Percentiles rank a stretch among this genome's conserved stretches.
phyloP scores from a whole-genome alignment of 2,329 filamentous ascomycete genomes.

The Claviceps paspali region DNA sequence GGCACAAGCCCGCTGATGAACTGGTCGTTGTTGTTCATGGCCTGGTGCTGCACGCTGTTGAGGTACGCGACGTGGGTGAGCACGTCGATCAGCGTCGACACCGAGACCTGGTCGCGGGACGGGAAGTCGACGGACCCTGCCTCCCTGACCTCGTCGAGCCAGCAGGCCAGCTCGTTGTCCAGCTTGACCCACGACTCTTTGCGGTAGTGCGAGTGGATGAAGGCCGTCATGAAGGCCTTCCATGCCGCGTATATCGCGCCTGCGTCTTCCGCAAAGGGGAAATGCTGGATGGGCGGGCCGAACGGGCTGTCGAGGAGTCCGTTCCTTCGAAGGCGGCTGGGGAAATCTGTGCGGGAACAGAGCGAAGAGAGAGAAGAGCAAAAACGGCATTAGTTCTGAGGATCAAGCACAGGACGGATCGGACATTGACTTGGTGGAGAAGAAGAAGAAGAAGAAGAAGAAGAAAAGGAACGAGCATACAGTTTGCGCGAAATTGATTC shows the following conservation, averaged over 20 bases:
- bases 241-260: conserved; percentile 20
- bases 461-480: not conserved
- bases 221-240: conserved; percentile 21
- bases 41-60: conserved; percentile 20
- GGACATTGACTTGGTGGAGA: not conserved
- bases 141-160: conserved; percentile 24
- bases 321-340: conserved; percentile 19
- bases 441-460: not conserved
- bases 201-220: conserved; percentile 29
- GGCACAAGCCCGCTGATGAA: conserved; percentile 22
- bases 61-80: conserved; percentile 21
- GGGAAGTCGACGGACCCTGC: conserved; percentile 28
- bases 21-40: conserved; percentile 26
- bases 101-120: conserved; percentile 8
- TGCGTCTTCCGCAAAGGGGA: conserved; percentile 30
- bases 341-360: conserved; percentile 21
- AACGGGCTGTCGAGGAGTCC: conserved; percentile 23
- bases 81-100: conserved; percentile 21
- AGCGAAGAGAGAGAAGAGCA: too few species aligned
- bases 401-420: too few species aligned
- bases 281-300: conserved; percentile 22
- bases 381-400: too few species aligned
- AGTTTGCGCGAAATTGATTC: not conserved
- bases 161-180: conserved; percentile 28
- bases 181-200: conserved; percentile 14